A percentile compares a stretch with the other conserved stretches of the same genome.
phyloP scores from a whole-genome alignment of 257 asterid species.

The Solanum lycopersicoides region DNA sequence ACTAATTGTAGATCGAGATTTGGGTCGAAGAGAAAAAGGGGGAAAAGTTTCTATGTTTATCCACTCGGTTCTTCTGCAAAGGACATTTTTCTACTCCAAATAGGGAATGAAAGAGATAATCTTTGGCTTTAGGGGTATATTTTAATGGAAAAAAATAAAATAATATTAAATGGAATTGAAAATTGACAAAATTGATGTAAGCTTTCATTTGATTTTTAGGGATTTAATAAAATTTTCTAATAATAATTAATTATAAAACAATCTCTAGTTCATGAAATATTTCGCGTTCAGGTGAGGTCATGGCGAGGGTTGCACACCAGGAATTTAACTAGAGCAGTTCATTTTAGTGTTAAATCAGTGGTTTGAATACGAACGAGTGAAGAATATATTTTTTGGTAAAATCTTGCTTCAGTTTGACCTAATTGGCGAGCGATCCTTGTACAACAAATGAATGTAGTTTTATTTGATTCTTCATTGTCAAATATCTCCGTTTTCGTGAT shows the following conservation, averaged over 20 bases:
- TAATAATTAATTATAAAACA: not conserved
- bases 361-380: not conserved
- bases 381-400: no score
- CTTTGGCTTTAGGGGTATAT: not conserved
- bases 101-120: not conserved
- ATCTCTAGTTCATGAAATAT: not conserved
- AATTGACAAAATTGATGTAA: not conserved
- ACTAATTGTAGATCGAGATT: not conserved
- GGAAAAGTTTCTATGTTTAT: not conserved
- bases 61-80: not conserved
- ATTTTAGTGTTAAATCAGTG: not conserved
- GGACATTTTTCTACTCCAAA: not conserved
- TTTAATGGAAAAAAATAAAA: not conserved
- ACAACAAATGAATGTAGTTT: not conserved
- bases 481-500: not conserved
- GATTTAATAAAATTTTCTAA: not conserved
- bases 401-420: no score
- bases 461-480: not conserved
- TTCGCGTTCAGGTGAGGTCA: not conserved
- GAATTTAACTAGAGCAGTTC: not conserved
- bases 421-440: not conserved
- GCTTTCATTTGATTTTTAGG: not conserved
- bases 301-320: not conserved
- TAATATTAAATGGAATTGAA: not conserved
- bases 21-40: not conserved